Evolutionary conservation across 108 stramenopile species (phyloP), one percentile per base, ranked within the genome.

Genomic region (Seminavis robusta): DNA sequence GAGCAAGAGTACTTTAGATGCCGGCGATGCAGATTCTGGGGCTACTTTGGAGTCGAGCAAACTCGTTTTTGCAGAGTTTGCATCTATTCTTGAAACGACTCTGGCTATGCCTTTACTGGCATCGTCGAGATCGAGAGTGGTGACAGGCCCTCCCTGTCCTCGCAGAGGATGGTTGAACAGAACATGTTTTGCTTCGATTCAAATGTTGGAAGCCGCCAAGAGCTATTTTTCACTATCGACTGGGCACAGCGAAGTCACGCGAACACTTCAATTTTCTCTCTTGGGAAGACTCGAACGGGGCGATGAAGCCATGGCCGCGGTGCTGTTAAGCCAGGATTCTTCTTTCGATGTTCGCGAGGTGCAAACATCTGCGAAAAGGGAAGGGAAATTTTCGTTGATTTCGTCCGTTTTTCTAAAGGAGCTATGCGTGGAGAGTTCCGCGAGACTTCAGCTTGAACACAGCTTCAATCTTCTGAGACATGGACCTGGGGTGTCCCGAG

Each of bases 221-320:
- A n/a, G n/a, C n/a, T n/a, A n/a, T n/a, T n/a, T n/a, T n/a, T n/a
- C n/a, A n/a, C n/a, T n/a, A n/a, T n/a, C n/a, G n/a, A n/a, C n/a
- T n/a, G n/a, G n/a, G n/a, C n/a, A n/a, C n/a, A n/a, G n/a, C n/a
- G n/a, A n/a, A n/a, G n/a, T n/a, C n/a, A n/a, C n/a, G n/a, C 34
- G 61, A 44, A 30, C 56, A 10, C 52, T 84, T 64, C 67, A 73
- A 21, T 83, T 82, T 63, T 53, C 77, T 30, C 43, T 92, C 21
- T 27, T 84, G 39, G 90, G 83, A 4, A 52, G 77, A 44, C 48
- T 88, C 25, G 56, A 81, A 19, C 39, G 51, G 33, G 90, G 90
- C 16, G 56, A 88, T 37, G 90, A 92, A 61, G 61, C 82, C 1
- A 55, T 77, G 3, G 86, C 86, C 1, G 63, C 53, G 19, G 61